These are phyloP conservation scores for Geotrichum siamense DNA, from an alignment of 1,139 yeast species.

Conservation along the genomic window DNA sequence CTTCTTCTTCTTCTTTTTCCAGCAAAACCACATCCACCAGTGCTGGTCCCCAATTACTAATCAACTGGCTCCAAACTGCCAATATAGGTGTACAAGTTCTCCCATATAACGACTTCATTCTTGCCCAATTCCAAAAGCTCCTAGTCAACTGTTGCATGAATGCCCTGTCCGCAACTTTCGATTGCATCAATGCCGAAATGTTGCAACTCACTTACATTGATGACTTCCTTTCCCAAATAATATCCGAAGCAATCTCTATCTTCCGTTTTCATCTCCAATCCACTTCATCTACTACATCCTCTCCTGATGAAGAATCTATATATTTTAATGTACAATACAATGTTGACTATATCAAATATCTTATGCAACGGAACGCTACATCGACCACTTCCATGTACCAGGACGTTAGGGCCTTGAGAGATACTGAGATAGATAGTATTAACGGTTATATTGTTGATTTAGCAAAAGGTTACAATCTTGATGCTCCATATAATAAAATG, in stretches of 20 bases:
- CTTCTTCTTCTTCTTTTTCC: background rate
- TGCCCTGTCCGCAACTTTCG: constrained; percentile 60
- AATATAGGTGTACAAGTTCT: constrained; percentile 41
- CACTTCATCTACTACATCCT: background rate
- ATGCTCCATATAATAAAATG: constrained; percentile 44
- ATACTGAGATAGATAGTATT: constrained; percentile 71
- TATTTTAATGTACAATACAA: constrained; percentile 7
- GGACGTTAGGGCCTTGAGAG: constrained; percentile 54
- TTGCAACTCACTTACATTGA: background rate
- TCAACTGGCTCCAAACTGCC: constrained; percentile 7
- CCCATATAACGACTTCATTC: constrained; percentile 47
- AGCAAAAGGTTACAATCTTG: constrained; percentile 41
- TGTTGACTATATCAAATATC: background rate
- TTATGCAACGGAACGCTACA: background rate
- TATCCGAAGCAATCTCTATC: constrained; percentile 3
- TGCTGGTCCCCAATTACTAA: too few relatives aligned
- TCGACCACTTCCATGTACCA: constrained; percentile 53
- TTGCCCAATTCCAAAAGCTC: constrained; percentile 68
- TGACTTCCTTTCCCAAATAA: background rate
- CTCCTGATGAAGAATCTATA: background rate
- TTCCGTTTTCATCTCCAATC: constrained; percentile 1
- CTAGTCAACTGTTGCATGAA: constrained; percentile 69
- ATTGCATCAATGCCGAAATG: constrained; percentile 62
- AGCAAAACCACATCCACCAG: background rate
- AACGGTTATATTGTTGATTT: constrained; percentile 61